These are phyloP conservation scores for Breviolum minutum DNA, from an alignment of 73 alveolate species.

Conservation along the genomic window DNA sequence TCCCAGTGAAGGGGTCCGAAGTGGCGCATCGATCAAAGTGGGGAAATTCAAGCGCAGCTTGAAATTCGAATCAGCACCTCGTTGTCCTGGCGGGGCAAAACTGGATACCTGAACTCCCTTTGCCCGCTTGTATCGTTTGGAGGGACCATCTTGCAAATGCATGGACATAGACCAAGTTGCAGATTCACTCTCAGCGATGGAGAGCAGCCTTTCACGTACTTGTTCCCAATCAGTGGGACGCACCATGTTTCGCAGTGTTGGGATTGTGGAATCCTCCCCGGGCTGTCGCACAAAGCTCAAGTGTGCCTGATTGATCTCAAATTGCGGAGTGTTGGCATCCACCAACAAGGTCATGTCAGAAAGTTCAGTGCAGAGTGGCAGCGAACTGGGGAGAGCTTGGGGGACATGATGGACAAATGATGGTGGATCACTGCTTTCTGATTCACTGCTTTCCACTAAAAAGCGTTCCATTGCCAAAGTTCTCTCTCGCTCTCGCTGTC, in stretches of 20 bases:
- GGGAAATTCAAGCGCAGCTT: background rate
- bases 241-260: background rate
- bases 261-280: constrained; percentile 13
- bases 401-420: background rate
- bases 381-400: background rate
- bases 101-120: background rate
- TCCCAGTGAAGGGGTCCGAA: background rate
- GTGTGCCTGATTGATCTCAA: background rate
- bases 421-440: background rate
- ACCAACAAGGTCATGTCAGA: constrained; percentile 7
- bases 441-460: background rate
- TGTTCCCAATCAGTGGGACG: background rate
- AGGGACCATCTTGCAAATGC: background rate
- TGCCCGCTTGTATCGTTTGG: background rate
- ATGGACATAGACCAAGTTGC: background rate
- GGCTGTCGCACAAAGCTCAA: constrained; percentile 14
- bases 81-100: background rate
- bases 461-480: no score
- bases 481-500: background rate
- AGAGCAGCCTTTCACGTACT: background rate
- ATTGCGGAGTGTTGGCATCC: background rate
- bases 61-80: background rate
- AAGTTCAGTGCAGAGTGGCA: constrained; percentile 34
- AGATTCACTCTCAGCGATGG: background rate
- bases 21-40: background rate